Evolutionary conservation across 257 asterid genomes (phyloP).

Genomic region (Gentiana macrophylla): DNA sequence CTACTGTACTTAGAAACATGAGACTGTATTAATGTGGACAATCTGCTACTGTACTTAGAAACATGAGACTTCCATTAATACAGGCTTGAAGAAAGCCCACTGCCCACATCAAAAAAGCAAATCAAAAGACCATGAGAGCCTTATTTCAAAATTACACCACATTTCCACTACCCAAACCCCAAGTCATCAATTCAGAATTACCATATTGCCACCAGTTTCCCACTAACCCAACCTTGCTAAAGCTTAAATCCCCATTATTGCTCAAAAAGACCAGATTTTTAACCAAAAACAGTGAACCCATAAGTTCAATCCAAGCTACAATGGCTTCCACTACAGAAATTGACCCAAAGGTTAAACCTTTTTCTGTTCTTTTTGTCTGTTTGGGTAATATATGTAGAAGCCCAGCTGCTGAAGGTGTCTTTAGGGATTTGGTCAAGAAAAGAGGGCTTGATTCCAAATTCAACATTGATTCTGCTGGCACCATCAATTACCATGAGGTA

Average conservation of each 20-base stretch:
- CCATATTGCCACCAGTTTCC: constrained; percentile 15
- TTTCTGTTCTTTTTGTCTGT: constrained; percentile 77
- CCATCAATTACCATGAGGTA: constrained; percentile 84
- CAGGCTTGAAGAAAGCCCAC: neutral
- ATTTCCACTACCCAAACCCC: neutral
- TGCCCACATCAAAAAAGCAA: neutral
- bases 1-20: too few species aligned
- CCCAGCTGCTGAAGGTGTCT: constrained; percentile 98
- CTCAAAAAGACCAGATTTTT: constrained; percentile 9
- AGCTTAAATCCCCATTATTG: constrained; percentile 14
- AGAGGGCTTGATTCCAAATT: constrained; percentile 51
- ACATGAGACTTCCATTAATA: too few species aligned
- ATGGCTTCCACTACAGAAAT: constrained; percentile 44
- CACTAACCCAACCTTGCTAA: too few species aligned
- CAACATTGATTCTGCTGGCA: constrained; percentile 88
- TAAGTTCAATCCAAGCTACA: constrained; percentile 24
- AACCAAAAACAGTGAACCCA: constrained; percentile 9
- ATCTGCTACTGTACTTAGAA: too few species aligned
- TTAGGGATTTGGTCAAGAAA: constrained; percentile 53
- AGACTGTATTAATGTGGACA: too few species aligned
- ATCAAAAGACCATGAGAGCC: constrained; percentile 33
- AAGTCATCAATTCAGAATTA: constrained; percentile 11
- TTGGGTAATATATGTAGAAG: constrained; percentile 96
- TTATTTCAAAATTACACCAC: constrained; percentile 11
- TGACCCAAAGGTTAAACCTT: constrained; percentile 32